Percentiles rank a stretch among this genome's conserved stretches.
phyloP scores from a whole-genome alignment of 1,139 yeast species.

The Lodderomyces theae region DNA sequence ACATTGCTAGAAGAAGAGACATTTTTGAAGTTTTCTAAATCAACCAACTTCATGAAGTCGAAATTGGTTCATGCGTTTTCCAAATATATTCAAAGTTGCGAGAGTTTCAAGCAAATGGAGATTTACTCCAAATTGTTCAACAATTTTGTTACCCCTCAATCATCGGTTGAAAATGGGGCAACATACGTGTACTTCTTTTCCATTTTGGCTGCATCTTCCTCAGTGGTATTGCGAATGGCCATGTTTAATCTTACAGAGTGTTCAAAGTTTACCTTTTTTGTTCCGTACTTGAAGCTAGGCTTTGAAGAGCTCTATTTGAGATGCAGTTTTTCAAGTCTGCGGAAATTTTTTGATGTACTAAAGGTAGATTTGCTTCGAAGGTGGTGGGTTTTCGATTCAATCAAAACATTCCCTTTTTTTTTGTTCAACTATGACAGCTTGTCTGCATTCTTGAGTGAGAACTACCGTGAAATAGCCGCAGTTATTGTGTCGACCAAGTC shows the following conservation, averaged over 20 bases:
- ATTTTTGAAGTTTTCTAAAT: conserved; percentile 9
- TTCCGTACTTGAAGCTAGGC: conserved; percentile 26
- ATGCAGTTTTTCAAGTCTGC: conserved; percentile 16
- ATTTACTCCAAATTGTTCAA: conserved; percentile 32
- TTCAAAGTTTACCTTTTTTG: conserved; percentile 30
- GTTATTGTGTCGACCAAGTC: conserved; percentile 25
- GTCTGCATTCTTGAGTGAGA: conserved; percentile 25
- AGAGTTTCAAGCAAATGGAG: conserved; percentile 19
- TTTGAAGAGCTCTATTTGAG: conserved; percentile 21
- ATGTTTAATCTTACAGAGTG: conserved; percentile 44
- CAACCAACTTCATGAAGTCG: conserved; percentile 20
- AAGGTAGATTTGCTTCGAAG: conserved; percentile 34
- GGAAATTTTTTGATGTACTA: conserved; percentile 26
- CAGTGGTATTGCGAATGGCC: conserved; percentile 27
- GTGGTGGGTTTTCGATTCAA: conserved; percentile 37
- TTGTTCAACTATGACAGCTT: conserved; percentile 32
- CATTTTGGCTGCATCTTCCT: conserved; percentile 26
- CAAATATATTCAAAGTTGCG: conserved; percentile 1
- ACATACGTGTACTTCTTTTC: conserved; percentile 37
- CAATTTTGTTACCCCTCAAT: conserved; percentile 32
- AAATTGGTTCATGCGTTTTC: conserved; percentile 8
- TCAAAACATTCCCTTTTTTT: conserved; percentile 37
- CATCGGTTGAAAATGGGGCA: conserved; percentile 38
- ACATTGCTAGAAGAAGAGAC: conserved; percentile 6
- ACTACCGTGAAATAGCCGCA: conserved; percentile 35